These are phyloP conservation scores for Fusarium equiseti DNA, from an alignment of 2,329 filamentous ascomycete species.

Conservation along the genomic window DNA sequence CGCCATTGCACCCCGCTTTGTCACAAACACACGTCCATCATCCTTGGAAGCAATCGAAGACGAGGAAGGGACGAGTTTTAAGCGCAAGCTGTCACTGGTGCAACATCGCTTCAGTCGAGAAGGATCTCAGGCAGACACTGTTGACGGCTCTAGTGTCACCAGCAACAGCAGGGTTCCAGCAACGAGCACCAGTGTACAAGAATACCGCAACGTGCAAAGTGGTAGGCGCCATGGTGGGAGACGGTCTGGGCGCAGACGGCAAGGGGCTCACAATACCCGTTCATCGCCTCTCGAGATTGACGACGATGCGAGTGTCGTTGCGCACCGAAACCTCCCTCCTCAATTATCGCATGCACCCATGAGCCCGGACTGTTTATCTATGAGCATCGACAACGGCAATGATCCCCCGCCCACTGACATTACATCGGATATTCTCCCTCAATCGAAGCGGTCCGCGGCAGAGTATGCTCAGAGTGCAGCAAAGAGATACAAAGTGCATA, in stretches of 20 bases:
- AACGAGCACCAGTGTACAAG: conserved; percentile 19
- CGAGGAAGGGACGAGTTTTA: conserved; percentile 1
- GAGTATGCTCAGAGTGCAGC: conserved; percentile 7
- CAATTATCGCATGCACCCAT: conserved; percentile 4
- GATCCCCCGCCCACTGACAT: conserved; percentile 39
- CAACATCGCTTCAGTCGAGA: conserved; percentile 37
- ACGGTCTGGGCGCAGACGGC: conserved; percentile 21
- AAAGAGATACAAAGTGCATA: conserved; percentile 27
- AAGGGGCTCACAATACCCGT: not conserved
- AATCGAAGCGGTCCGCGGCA: conserved; percentile 15
- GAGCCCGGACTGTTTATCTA: conserved; percentile 46
- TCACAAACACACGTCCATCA: not conserved
- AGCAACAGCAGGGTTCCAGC: conserved; percentile 28
- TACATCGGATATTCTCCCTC: conserved; percentile 40
- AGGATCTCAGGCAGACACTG: conserved; percentile 35
- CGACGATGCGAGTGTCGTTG: conserved; percentile 26
- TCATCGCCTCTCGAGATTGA: conserved; percentile 14
- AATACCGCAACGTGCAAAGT: conserved; percentile 42
- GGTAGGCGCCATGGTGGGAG: conserved; percentile 6
- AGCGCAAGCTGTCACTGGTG: conserved; percentile 4
- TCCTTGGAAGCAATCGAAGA: conserved; percentile 33
- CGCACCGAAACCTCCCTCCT: conserved; percentile 30
- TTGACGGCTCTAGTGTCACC: conserved; percentile 32
- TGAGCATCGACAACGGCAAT: not conserved
- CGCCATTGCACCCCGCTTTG: conserved; percentile 1